These are phyloP conservation scores for Phaffia tasmanica DNA, from an alignment of 768 basidiomycete species.

Conservation along the genomic window DNA sequence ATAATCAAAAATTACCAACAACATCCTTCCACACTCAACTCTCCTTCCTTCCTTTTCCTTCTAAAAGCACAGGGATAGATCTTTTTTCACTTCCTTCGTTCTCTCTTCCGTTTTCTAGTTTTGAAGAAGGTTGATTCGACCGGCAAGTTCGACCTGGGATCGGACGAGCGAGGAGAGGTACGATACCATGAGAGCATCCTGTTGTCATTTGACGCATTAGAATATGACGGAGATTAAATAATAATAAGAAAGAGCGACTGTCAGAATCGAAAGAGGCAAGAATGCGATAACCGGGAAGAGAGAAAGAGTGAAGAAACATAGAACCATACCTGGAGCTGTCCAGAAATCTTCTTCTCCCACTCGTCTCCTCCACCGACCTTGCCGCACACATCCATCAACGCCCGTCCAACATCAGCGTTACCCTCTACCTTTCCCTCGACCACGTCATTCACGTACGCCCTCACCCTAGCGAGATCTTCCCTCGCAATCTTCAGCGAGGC, in stretches of 20 bases:
- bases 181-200: constrained; percentile 89
- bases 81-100: too few species aligned
- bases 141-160: constrained; percentile 83
- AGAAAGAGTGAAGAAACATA: constrained; percentile 42
- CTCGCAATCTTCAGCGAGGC: constrained; percentile 60
- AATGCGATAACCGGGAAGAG: constrained; percentile 53
- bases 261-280: constrained; percentile 20
- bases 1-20: too few species aligned
- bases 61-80: too few species aligned
- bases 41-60: too few species aligned
- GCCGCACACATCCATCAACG: constrained; percentile 66
- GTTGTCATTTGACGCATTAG: constrained; percentile 19
- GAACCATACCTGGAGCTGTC: constrained; percentile 23
- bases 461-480: constrained; percentile 57
- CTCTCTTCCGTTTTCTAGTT: not conserved
- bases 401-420: constrained; percentile 77
- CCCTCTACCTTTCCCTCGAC: constrained; percentile 53
- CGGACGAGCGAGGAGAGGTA: constrained; percentile 88
- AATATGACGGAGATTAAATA: constrained; percentile 8
- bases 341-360: constrained; percentile 52
- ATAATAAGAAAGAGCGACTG: constrained; percentile 23
- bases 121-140: constrained; percentile 63
- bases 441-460: constrained; percentile 71
- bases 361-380: constrained; percentile 41
- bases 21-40: too few species aligned